Percentiles rank a stretch among this genome's conserved stretches.
Conservation (phyloP, 176 grass and related monocot species). For the Puya raimondii region DNA sequence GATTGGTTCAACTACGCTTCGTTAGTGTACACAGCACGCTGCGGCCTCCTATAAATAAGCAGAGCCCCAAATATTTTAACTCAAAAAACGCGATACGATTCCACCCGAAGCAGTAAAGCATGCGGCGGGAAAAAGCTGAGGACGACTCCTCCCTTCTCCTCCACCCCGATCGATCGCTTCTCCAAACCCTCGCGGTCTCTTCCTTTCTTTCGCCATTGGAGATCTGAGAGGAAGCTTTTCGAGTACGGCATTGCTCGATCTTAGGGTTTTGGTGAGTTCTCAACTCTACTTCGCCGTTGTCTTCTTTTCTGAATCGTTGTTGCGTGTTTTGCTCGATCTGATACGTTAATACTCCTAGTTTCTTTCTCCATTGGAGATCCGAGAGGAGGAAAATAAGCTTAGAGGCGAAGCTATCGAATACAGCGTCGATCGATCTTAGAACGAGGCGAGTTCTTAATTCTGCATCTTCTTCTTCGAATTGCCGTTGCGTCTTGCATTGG, state of each 20-base stretch:
- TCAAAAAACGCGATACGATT: not conserved
- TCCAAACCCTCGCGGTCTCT: not conserved
- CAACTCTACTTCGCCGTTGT: not conserved
- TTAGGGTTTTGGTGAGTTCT: too few relatives aligned
- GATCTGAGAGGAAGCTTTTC: not conserved
- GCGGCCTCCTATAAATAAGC: not conserved
- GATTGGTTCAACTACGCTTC: not conserved
- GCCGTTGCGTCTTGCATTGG: too few relatives aligned
- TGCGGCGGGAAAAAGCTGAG: slow-evolving; percentile 21
- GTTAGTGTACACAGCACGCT: not conserved
- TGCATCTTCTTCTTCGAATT: too few relatives aligned
- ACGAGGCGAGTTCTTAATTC: too few relatives aligned
- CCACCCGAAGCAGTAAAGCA: slow-evolving; percentile 7
- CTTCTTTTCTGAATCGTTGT: not conserved
- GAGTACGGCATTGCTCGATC: not conserved
- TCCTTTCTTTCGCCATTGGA: not conserved
- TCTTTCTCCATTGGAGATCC: too few relatives aligned
- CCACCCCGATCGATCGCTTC: not conserved
- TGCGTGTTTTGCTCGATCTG: too few relatives aligned
- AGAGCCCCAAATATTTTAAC: not conserved
- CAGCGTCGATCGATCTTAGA: too few relatives aligned
- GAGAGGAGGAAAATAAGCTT: too few relatives aligned
- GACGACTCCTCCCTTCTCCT: not conserved
- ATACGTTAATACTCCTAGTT: too few relatives aligned
- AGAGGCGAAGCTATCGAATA: too few relatives aligned